Percentiles rank a stretch among this genome's conserved stretches.
Conservation (phyloP, 768 basidiomycete genomes). For the Mycena sanguinolenta region DNA sequence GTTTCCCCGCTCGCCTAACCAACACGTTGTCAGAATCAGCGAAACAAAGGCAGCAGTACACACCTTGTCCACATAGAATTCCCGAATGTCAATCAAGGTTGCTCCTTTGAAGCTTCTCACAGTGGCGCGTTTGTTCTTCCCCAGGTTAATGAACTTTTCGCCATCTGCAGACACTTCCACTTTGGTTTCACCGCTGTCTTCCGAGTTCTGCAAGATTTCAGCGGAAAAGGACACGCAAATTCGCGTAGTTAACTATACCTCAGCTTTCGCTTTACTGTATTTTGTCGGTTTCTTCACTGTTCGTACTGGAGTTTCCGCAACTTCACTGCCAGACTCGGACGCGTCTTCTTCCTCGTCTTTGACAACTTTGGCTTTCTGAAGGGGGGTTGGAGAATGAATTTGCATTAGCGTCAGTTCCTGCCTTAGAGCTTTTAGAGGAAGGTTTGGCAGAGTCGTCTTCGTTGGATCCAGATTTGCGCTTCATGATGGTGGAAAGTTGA, state of each 20-base stretch:
- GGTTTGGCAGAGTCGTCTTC: slow-evolving; percentile 13
- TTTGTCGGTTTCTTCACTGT: slow-evolving; percentile 54
- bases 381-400: not conserved
- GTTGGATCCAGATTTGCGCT: slow-evolving; percentile 20
- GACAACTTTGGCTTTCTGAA: slow-evolving; percentile 37
- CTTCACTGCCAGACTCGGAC: slow-evolving; percentile 11
- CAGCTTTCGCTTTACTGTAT: slow-evolving; percentile 7
- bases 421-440: slow-evolving; percentile 21
- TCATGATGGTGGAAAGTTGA: slow-evolving; percentile 6
- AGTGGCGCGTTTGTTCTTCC: slow-evolving; percentile 78
- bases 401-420: not conserved
- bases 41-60: not conserved
- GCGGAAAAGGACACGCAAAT: not conserved
- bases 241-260: slow-evolving; percentile 6
- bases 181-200: slow-evolving; percentile 48
- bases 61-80: slow-evolving; percentile 66
- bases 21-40: not conserved
- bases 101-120: slow-evolving; percentile 66
- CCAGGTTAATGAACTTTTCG: slow-evolving; percentile 75
- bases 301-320: slow-evolving; percentile 6
- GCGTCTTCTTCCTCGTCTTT: slow-evolving; percentile 38
- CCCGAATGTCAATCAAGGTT: slow-evolving; percentile 77
- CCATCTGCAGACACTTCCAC: slow-evolving; percentile 44
- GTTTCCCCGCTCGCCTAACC: slow-evolving; percentile 58
- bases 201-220: slow-evolving; percentile 35